These are phyloP conservation scores for Leptographium flavum DNA, from an alignment of 2,329 filamentous ascomycete genomes.

Conservation along the genomic window DNA sequence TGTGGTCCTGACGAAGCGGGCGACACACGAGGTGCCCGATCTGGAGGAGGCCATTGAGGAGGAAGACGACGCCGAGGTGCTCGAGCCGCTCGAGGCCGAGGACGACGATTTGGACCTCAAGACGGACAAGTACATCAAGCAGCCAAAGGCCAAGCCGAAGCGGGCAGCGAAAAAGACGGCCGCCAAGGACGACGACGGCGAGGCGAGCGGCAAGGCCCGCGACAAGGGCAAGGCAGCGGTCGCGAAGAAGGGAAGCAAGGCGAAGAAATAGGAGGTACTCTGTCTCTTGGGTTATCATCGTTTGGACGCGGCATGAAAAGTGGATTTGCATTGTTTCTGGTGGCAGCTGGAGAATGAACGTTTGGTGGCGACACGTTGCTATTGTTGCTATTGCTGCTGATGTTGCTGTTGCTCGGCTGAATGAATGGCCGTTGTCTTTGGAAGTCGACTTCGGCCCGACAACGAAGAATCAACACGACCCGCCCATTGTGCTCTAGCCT, in stretches of 20 bases:
- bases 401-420: too few species aligned
- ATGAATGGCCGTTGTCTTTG: too few species aligned
- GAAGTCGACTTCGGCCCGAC: too few species aligned
- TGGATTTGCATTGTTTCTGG: too few species aligned
- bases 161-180: constrained; percentile 28
- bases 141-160: constrained; percentile 57
- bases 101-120: constrained; percentile 72
- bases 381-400: too few species aligned
- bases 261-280: neutral
- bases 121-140: constrained; percentile 93
- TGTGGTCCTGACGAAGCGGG: constrained; percentile 57
- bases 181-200: constrained; percentile 28
- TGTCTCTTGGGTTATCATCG: neutral
- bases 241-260: constrained; percentile 23
- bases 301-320: too few species aligned
- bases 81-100: constrained; percentile 44
- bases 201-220: constrained; percentile 33
- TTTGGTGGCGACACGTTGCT: too few species aligned
- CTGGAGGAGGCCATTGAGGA: constrained; percentile 94
- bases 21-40: constrained; percentile 67
- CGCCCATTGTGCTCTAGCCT: too few species aligned
- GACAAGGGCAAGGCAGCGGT: neutral
- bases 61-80: constrained; percentile 66
- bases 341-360: too few species aligned
- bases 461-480: too few species aligned